These are phyloP conservation scores for Calonectria fujianensis DNA, from an alignment of 2,329 filamentous ascomycete genomes.

Conservation along the genomic window DNA sequence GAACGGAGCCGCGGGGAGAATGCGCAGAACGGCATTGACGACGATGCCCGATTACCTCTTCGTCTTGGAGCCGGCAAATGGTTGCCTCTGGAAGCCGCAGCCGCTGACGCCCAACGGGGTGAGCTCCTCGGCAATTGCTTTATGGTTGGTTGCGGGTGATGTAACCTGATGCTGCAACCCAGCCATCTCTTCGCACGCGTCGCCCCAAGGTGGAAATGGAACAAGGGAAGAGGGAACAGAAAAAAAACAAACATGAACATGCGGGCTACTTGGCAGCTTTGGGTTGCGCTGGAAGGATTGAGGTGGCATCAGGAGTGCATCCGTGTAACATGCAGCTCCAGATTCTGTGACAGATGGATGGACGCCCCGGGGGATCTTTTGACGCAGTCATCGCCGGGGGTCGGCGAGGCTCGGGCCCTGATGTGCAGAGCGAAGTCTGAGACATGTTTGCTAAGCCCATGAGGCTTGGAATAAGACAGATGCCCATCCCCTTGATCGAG, in stretches of 20 bases:
- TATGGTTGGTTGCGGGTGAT: constrained; percentile 25
- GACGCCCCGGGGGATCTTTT: constrained; percentile 13
- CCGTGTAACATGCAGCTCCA: constrained; percentile 34
- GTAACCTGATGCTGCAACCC: constrained; percentile 36
- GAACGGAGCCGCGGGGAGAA: constrained; percentile 25
- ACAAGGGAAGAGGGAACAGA: background rate
- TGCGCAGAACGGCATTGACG: constrained; percentile 26
- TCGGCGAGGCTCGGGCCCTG: constrained; percentile 33
- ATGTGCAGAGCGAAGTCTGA: background rate
- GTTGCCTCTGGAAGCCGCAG: constrained; percentile 12
- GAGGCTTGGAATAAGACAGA: constrained; percentile 6
- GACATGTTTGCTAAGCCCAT: background rate
- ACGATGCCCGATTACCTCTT: constrained; percentile 21
- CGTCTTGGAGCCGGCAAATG: constrained; percentile 3
- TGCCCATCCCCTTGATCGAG: constrained; percentile 4
- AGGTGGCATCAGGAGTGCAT: constrained; percentile 25
- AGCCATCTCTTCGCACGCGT: background rate
- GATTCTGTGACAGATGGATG: constrained; percentile 22
- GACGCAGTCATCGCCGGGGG: constrained; percentile 10
- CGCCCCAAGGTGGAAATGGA: background rate
- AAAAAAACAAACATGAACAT: constrained; percentile 37
- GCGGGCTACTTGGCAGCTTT: constrained; percentile 30
- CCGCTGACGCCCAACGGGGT: constrained; percentile 34
- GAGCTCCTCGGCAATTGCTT: constrained; percentile 30
- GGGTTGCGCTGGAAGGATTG: constrained; percentile 34